Evolutionary conservation across 2,329 filamentous ascomycete species (phyloP).

Genomic region (Pseudocercospora eumusae): DNA sequence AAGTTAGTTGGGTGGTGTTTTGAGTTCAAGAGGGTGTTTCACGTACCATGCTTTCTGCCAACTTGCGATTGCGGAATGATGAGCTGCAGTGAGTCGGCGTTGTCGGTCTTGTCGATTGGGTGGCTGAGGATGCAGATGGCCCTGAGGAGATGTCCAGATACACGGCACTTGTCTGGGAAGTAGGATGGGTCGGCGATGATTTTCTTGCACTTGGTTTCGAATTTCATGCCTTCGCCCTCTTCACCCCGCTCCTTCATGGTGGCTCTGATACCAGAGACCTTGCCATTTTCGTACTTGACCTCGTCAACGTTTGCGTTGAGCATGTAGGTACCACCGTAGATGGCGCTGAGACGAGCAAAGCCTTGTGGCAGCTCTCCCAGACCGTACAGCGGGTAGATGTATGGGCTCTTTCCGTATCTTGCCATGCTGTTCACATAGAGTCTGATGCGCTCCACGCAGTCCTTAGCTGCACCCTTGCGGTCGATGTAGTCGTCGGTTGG

Average conservation of each 20-base stretch:
- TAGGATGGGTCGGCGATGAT: constrained; percentile 96
- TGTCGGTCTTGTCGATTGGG: constrained; percentile 84
- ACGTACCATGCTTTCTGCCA: constrained; percentile 87
- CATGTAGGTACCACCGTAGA: constrained; percentile 99
- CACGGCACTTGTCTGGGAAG: constrained; percentile 85
- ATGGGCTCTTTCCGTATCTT: constrained; percentile 95
- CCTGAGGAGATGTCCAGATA: constrained; percentile 86
- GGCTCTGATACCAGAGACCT: constrained; percentile 93
- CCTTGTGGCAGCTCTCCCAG: constrained; percentile 96
- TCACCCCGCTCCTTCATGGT: constrained; percentile 90
- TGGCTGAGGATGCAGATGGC: constrained; percentile 98
- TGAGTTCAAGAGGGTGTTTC: background rate
- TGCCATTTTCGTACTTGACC: constrained; percentile 72
- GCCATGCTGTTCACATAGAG: constrained; percentile 98
- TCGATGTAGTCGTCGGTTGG: constrained; percentile 85
- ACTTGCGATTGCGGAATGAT: constrained; percentile 99
- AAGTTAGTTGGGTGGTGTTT: constrained; percentile 2
- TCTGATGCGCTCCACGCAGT: constrained; percentile 87
- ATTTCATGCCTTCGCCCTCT: constrained; percentile 75
- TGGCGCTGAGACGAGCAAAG: constrained; percentile 94
- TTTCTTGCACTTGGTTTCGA: constrained; percentile 93
- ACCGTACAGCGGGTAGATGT: constrained; percentile 98
- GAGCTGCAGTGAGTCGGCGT: constrained; percentile 85
- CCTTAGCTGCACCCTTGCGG: constrained; percentile 70
- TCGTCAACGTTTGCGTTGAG: constrained; percentile 94